These are phyloP conservation scores for Pachysandra terminalis DNA, from an alignment of 164 flowering plant genomes.

Conservation along the genomic window DNA sequence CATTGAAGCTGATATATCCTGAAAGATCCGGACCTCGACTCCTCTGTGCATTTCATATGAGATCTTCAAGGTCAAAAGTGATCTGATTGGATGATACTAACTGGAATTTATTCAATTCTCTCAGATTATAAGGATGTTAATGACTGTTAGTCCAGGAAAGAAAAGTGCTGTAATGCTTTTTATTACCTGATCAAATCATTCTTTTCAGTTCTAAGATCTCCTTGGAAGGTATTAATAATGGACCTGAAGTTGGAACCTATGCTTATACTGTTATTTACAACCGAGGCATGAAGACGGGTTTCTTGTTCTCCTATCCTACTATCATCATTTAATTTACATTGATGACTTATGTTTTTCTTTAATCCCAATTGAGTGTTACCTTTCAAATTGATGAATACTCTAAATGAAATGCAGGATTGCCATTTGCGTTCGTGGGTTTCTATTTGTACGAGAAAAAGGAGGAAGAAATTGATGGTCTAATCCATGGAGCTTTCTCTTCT, in stretches of 20 bases:
- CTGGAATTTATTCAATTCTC: too few species aligned
- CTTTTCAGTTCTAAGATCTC: neutral
- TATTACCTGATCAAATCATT: neutral
- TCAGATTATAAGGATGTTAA: neutral
- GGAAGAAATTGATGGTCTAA: constrained; percentile 60
- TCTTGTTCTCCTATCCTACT: too few species aligned
- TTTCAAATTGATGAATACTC: neutral
- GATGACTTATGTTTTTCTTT: neutral
- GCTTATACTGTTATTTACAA: too few species aligned
- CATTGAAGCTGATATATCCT: too few species aligned
- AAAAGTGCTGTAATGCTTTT: neutral
- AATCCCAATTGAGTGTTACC: neutral
- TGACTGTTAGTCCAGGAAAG: neutral
- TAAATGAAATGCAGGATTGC: constrained; percentile 45
- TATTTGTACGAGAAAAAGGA: constrained; percentile 70
- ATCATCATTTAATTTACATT: too few species aligned
- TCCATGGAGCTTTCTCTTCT: constrained; percentile 28
- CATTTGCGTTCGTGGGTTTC: constrained; percentile 52
- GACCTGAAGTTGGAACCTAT: neutral
- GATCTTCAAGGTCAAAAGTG: too few species aligned
- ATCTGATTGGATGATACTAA: too few species aligned
- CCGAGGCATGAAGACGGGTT: too few species aligned
- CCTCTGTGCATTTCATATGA: too few species aligned
- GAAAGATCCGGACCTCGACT: too few species aligned
- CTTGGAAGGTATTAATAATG: neutral